Conservation (phyloP, 176 grass and related monocot species). For the Hyparrhenia diplandra region DNA sequence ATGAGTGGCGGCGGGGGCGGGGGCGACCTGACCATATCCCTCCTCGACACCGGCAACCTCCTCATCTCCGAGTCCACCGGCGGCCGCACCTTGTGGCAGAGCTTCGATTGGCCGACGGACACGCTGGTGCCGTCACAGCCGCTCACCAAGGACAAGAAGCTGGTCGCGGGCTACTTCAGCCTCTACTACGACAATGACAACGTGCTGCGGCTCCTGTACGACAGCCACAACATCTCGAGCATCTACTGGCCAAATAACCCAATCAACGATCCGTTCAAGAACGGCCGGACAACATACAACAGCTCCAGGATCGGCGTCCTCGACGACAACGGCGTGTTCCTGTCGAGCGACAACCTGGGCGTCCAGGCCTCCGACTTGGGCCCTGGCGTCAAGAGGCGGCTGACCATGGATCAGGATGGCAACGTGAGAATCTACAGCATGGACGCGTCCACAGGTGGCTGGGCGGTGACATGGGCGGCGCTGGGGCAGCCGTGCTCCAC, state of each 20-base stretch:
- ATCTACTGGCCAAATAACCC: slow-evolving; percentile 49
- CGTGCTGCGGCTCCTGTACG: slow-evolving; percentile 43
- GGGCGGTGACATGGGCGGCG: slow-evolving; percentile 42
- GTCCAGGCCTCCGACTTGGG: slow-evolving; percentile 29
- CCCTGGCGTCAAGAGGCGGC: slow-evolving; percentile 28
- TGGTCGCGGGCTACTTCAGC: slow-evolving; percentile 36
- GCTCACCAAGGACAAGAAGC: slow-evolving; percentile 22
- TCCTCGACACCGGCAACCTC: slow-evolving; percentile 53
- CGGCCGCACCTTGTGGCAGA: slow-evolving; percentile 24
- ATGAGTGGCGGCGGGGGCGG: neutral
- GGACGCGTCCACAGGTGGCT: slow-evolving; percentile 23
- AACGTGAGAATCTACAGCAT: slow-evolving; percentile 57
- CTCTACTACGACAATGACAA: slow-evolving; percentile 58
- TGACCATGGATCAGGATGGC: slow-evolving; percentile 50
- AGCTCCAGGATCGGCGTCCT: slow-evolving; percentile 33
- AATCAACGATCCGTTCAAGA: neutral
- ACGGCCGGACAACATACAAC: slow-evolving; percentile 40
- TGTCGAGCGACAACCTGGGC: slow-evolving; percentile 33
- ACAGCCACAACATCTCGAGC: slow-evolving; percentile 35
- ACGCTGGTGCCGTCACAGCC: slow-evolving; percentile 37
- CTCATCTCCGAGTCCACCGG: slow-evolving; percentile 16
- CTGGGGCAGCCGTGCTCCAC: slow-evolving; percentile 17
- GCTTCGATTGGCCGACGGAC: slow-evolving; percentile 41
- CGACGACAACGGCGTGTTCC: slow-evolving; percentile 30
- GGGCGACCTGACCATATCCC: neutral